Evolutionary conservation across 2,329 filamentous ascomycete genomes (phyloP).

Genomic region (Laburnicola sp.): DNA sequence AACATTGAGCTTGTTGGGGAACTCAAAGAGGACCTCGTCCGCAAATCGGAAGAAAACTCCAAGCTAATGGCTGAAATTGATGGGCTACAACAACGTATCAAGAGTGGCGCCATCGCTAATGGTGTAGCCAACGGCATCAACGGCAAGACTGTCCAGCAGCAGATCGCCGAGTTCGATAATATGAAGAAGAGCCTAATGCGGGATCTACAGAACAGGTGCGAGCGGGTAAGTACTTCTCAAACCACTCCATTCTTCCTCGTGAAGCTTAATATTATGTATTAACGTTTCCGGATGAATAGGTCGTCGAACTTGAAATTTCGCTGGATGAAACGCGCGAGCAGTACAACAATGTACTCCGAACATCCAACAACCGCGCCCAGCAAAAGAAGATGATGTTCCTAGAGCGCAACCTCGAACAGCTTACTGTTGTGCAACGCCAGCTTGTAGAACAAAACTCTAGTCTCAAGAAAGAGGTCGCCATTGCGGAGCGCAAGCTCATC

Average conservation of each 20-base stretch:
- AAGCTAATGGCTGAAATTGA: conserved; percentile 81
- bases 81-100: conserved; percentile 73
- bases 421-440: conserved; percentile 95
- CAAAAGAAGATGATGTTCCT: conserved; percentile 99
- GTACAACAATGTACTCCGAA: conserved; percentile 97
- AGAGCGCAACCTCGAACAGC: conserved; percentile 95
- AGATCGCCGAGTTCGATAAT: conserved; percentile 96
- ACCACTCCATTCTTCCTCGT: conserved; percentile 10
- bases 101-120: conserved; percentile 65
- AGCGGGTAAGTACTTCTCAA: conserved; percentile 62
- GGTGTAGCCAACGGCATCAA: conserved; percentile 62
- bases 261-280: conserved; percentile 15
- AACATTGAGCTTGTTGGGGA: conserved; percentile 75
- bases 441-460: conserved; percentile 96
- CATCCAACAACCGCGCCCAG: conserved; percentile 96
- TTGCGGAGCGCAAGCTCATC: conserved; percentile 95
- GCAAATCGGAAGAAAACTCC: conserved; percentile 79
- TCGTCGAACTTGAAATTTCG: conserved; percentile 97
- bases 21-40: conserved; percentile 72
- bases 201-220: conserved; percentile 95
- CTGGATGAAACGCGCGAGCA: conserved; percentile 97
- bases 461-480: conserved; percentile 98
- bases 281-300: conserved; percentile 37
- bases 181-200: conserved; percentile 99
- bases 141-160: conserved; percentile 93